Evolutionary conservation across 306 rosid species (phyloP), one percentile per base, ranked within the genome.

Genomic region (Malus asiatica): DNA sequence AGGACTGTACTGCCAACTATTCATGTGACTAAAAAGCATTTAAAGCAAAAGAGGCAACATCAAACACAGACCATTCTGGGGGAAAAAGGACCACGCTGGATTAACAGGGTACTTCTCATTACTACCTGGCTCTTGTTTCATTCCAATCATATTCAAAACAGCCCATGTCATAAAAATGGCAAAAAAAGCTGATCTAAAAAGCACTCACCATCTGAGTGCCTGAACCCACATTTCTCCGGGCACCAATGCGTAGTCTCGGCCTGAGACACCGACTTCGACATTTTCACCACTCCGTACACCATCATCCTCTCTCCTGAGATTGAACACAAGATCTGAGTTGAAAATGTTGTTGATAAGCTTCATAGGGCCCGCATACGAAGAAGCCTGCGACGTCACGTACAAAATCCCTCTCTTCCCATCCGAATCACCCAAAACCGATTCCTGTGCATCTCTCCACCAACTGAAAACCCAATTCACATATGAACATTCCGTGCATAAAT

Each of bases 381-480:
- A 87, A 82, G 88, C 79, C 6, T 90, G 85, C 19, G 85, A 80
- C 30, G 87, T 90, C 60, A 91, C 85, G 77, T 82, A 90, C 29
- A 79, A 77, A 76, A 92, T 82, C 77, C 91, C 97, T 75, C 76
- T 85, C 81, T 77, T 89, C 83, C 78, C 88, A 82, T 79, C 85
- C 15, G 79, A 82, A 85, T 83, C 97, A 32, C 75, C 90, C 20
- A 82, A 74, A 75, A 89, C 82, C 74, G 96, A 84, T 85, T 89
- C 93, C 68, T 87, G 89, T 51, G 99, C 91, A 69, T 90, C 92
- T 87, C 89, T 95, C 99, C 99, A 95, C 99, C 99, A 95, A 87
- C 99, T 92, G 89, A 83, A 88, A 79, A 78, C 45, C 53, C 73
- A 77, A 81, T 81, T 70, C 83, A 80, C 68, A 64, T 32, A 32